A percentile compares a stretch with the other conserved stretches of the same genome.
Evolutionary conservation across 495 filamentous ascomycete species (phyloP).

Genomic region (Sporormia fimetaria): DNA sequence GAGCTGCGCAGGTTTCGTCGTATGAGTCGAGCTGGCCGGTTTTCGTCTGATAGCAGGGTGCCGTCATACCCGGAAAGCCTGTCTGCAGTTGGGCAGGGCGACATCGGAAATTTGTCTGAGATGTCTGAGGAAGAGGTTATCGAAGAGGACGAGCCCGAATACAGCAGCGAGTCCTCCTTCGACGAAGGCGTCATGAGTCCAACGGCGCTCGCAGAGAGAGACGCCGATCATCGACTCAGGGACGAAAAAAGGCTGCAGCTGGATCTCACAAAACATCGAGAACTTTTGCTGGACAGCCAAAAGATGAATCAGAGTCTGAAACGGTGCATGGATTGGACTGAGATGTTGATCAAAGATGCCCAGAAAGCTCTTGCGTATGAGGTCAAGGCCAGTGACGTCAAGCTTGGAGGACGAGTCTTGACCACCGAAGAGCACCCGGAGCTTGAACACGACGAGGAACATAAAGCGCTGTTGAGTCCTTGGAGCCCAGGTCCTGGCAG

Average conservation of each 20-base stretch:
- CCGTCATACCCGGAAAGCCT: conserved; percentile 4
- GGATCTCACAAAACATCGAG: conserved; percentile 80
- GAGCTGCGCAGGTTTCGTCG: conserved; percentile 78
- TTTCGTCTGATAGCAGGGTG: conserved; percentile 40
- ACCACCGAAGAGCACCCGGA: conserved; percentile 52
- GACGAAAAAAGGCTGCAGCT: conserved; percentile 71
- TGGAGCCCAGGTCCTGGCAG: conserved; percentile 15
- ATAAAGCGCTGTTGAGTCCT: conserved; percentile 17
- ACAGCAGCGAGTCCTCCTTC: conserved; percentile 16
- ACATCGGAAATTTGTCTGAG: conserved; percentile 34
- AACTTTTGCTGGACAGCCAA: conserved; percentile 75
- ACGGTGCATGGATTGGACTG: conserved; percentile 73
- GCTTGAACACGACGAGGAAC: conserved; percentile 27
- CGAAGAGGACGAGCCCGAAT: conserved; percentile 28
- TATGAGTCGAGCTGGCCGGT: conserved; percentile 61
- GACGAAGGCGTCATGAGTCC: conserved; percentile 35
- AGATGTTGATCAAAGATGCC: conserved; percentile 78
- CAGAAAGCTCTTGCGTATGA: conserved; percentile 75
- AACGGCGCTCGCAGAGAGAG: conserved; percentile 36
- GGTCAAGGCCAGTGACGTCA: conserved; percentile 64
- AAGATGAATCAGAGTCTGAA: conserved; percentile 90
- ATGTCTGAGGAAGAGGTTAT: conserved; percentile 40
- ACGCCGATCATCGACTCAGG: conserved; percentile 34
- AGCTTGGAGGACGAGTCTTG: conserved; percentile 71
- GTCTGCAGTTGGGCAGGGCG: conserved; percentile 10